Percentiles rank a stretch among this genome's conserved stretches.
Evolutionary conservation across 1,139 yeast species (phyloP).

Genomic region (Geotrichum cucujoidarum): DNA sequence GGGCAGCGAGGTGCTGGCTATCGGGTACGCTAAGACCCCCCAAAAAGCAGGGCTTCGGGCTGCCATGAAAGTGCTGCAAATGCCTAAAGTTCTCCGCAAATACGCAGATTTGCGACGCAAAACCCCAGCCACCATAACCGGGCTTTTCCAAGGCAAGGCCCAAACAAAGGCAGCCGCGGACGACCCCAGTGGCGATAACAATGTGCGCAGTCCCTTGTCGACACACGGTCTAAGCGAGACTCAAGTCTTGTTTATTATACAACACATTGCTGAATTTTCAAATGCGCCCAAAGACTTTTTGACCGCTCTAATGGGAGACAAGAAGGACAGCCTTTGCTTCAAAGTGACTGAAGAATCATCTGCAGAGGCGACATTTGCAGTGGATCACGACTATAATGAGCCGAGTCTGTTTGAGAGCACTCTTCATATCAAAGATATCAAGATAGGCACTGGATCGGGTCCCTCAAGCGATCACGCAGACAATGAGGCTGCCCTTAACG

Average conservation of each 20-base stretch:
- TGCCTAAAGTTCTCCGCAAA: conserved; percentile 57
- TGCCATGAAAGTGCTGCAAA: conserved; percentile 64
- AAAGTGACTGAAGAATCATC: neutral
- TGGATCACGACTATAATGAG: neutral
- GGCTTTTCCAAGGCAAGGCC: conserved; percentile 50
- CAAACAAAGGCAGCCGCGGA: neutral
- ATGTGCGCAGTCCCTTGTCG: too few species aligned
- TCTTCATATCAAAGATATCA: conserved; percentile 1
- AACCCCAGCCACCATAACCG: too few species aligned
- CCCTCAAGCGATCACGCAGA: conserved; percentile 12
- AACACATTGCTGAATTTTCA: conserved; percentile 3
- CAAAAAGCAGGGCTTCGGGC: conserved; percentile 71
- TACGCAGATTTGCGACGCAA: conserved; percentile 55
- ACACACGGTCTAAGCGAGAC: neutral
- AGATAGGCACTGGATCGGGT: conserved; percentile 9
- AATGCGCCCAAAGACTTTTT: conserved; percentile 10
- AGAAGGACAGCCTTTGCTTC: neutral
- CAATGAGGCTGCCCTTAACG: too few species aligned
- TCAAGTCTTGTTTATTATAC: neutral
- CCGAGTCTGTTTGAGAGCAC: conserved; percentile 1
- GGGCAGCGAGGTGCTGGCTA: conserved; percentile 49
- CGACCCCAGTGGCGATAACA: too few species aligned
- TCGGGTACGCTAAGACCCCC: conserved; percentile 53
- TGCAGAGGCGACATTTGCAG: too few species aligned
- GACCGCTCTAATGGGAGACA: conserved; percentile 3